These are phyloP conservation scores for Nigrospora osmanthi DNA, from an alignment of 2,329 filamentous ascomycete genomes.

Conservation along the genomic window DNA sequence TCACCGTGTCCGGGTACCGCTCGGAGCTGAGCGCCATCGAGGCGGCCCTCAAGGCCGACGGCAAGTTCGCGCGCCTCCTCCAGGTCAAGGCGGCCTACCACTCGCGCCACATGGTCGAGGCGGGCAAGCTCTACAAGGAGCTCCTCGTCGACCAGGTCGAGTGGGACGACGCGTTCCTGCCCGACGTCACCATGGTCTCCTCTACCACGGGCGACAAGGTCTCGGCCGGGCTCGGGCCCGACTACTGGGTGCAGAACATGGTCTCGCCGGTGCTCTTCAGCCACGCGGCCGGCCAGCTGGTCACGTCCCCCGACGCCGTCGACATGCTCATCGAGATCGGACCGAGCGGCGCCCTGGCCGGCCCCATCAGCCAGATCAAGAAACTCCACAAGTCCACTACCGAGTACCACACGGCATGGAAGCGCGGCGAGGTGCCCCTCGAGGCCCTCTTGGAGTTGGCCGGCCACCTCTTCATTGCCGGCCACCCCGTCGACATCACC, in stretches of 20 bases:
- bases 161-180: no score
- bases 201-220: no score
- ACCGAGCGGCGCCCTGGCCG: constrained; percentile 11
- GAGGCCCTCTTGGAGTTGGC: no score
- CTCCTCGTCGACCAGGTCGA: no score
- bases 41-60: not conserved
- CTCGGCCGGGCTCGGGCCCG: no score
- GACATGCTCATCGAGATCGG: constrained; percentile 16
- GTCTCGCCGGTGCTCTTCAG: constrained; percentile 16
- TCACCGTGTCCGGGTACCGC: constrained; percentile 14
- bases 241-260: no score
- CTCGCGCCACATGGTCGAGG: constrained; percentile 3
- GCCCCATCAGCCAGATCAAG: constrained; percentile 13
- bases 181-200: no score
- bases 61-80: constrained; percentile 8
- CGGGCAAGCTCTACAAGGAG: constrained; percentile 6
- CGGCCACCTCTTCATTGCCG: constrained; percentile 11
- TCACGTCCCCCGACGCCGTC: not conserved
- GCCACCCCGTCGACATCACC: constrained; percentile 6
- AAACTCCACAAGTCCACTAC: constrained; percentile 2
- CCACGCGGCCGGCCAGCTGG: constrained; percentile 6
- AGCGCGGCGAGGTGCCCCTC: no score
- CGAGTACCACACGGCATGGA: no score
- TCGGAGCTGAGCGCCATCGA: not conserved
- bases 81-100: constrained; percentile 15